These are phyloP conservation scores for Stachybotrys elegans DNA, from an alignment of 2,329 filamentous ascomycete species.

Conservation along the genomic window DNA sequence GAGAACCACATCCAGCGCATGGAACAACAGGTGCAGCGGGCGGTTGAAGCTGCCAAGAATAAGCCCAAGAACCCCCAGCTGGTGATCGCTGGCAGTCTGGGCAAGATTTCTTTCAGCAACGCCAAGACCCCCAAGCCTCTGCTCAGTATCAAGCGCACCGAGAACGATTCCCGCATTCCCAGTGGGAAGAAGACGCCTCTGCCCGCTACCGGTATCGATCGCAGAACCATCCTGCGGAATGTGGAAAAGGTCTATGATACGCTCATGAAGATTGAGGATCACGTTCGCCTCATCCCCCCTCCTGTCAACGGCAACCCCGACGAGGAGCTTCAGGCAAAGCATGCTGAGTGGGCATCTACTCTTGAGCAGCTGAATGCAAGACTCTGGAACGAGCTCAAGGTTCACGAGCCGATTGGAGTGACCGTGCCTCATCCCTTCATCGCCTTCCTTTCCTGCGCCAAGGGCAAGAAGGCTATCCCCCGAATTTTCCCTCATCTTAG, in stretches of 20 bases:
- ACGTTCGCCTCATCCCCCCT: constrained; percentile 72
- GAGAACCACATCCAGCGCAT: constrained; percentile 98
- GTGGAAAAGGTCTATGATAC: constrained; percentile 86
- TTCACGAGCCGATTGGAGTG: constrained; percentile 82
- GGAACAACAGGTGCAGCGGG: constrained; percentile 97
- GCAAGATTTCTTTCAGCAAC: constrained; percentile 98
- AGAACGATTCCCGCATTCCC: constrained; percentile 56
- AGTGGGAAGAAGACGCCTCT: constrained; percentile 36
- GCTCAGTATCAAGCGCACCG: constrained; percentile 88
- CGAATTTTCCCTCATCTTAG: constrained; percentile 92
- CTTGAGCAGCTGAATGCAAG: constrained; percentile 68
- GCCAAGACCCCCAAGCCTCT: constrained; percentile 94
- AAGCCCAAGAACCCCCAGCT: constrained; percentile 97
- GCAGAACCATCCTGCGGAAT: constrained; percentile 77
- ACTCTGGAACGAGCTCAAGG: constrained; percentile 83
- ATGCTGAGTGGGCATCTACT: constrained; percentile 64
- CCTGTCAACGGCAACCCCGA: constrained; percentile 52
- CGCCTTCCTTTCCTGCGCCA: constrained; percentile 86
- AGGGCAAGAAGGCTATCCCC: constrained; percentile 94
- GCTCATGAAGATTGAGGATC: constrained; percentile 91
- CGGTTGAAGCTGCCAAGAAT: constrained; percentile 93
- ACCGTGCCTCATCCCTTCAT: constrained; percentile 89
- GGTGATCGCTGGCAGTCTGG: constrained; percentile 90
- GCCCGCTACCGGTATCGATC: constrained; percentile 55
- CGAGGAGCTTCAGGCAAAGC: constrained; percentile 63